A percentile compares a stretch with the other conserved stretches of the same genome.
Evolutionary conservation across 2,329 filamentous ascomycete species (phyloP).

Genomic region (Alternaria brassicae): DNA sequence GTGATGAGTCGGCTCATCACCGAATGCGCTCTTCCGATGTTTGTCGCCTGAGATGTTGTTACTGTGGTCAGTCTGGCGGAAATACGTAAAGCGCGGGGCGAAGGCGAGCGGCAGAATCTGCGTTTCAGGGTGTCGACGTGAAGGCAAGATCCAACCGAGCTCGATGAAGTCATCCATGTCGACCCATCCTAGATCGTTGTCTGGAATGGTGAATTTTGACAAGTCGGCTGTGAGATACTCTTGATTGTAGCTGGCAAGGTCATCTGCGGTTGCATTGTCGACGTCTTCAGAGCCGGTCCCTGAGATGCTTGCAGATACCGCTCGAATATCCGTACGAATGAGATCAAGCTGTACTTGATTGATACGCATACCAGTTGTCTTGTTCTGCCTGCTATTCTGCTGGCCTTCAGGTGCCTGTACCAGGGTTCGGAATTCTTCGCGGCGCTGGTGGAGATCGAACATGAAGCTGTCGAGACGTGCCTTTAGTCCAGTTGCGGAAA

Average conservation of each 20-base stretch:
- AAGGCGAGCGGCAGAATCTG: slow-evolving; percentile 92
- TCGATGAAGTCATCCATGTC: slow-evolving; percentile 99
- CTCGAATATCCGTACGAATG: slow-evolving; percentile 87
- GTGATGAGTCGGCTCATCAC: slow-evolving; percentile 89
- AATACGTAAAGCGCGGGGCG: slow-evolving; percentile 95
- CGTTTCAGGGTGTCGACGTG: slow-evolving; percentile 88
- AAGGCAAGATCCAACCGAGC: slow-evolving; percentile 92
- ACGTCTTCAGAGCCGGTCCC: slow-evolving; percentile 81
- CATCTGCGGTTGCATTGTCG: slow-evolving; percentile 69
- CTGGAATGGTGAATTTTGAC: slow-evolving; percentile 91
- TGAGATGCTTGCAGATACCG: slow-evolving; percentile 87
- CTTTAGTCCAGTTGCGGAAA: slow-evolving; percentile 95
- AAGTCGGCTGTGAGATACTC: slow-evolving; percentile 65
- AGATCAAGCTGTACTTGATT: slow-evolving; percentile 94
- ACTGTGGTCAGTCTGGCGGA: slow-evolving; percentile 92
- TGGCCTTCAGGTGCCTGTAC: slow-evolving; percentile 68
- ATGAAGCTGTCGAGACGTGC: slow-evolving; percentile 96
- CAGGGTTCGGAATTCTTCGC: slow-evolving; percentile 87
- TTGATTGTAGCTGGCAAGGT: slow-evolving; percentile 62
- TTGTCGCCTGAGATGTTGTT: slow-evolving; percentile 80
- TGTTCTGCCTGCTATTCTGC: slow-evolving; percentile 71
- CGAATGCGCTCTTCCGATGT: slow-evolving; percentile 85
- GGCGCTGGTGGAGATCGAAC: slow-evolving; percentile 91
- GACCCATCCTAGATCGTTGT: slow-evolving; percentile 95
- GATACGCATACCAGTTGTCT: slow-evolving; percentile 93